A percentile compares a stretch with the other conserved stretches of the same genome.
Conservation (phyloP, 495 filamentous ascomycete genomes). For the Penicillium steckii region DNA sequence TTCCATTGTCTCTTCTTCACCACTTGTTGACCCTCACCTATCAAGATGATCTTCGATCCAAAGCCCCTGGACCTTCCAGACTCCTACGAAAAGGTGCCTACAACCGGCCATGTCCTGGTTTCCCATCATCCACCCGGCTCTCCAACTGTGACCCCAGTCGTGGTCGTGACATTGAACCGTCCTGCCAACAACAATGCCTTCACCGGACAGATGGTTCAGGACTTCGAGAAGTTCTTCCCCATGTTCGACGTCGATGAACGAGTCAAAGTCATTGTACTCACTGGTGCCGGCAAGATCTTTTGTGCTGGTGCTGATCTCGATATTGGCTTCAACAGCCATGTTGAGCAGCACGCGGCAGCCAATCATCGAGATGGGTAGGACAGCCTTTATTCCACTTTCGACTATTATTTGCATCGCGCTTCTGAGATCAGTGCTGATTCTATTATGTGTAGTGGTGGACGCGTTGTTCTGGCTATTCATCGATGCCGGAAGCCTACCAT, state of each 20-base stretch:
- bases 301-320: slow-evolving; percentile 68
- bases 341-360: slow-evolving; percentile 24
- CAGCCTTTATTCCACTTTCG: not conserved
- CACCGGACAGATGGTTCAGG: slow-evolving; percentile 52
- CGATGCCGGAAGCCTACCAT: slow-evolving; percentile 63
- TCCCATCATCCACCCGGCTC: slow-evolving; percentile 51
- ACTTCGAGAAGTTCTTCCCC: slow-evolving; percentile 53
- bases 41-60: slow-evolving; percentile 10
- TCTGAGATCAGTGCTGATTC: slow-evolving; percentile 15
- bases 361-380: slow-evolving; percentile 50
- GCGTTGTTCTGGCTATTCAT: slow-evolving; percentile 58
- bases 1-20: not conserved
- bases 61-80: slow-evolving; percentile 28
- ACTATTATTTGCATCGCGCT: too few species aligned
- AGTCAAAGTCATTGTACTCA: slow-evolving; percentile 58
- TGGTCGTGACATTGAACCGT: slow-evolving; percentile 58
- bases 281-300: slow-evolving; percentile 59
- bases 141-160: slow-evolving; percentile 49
- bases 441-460: slow-evolving; percentile 25
- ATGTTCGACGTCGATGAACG: slow-evolving; percentile 55
- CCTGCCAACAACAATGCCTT: slow-evolving; percentile 64
- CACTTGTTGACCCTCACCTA: not conserved
- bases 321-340: slow-evolving; percentile 41
- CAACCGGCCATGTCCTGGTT: slow-evolving; percentile 47
- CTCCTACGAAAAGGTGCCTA: slow-evolving; percentile 45